Evolutionary conservation across 2,329 filamentous ascomycete species (phyloP).

Genomic region (Aspergillus sojae): DNA sequence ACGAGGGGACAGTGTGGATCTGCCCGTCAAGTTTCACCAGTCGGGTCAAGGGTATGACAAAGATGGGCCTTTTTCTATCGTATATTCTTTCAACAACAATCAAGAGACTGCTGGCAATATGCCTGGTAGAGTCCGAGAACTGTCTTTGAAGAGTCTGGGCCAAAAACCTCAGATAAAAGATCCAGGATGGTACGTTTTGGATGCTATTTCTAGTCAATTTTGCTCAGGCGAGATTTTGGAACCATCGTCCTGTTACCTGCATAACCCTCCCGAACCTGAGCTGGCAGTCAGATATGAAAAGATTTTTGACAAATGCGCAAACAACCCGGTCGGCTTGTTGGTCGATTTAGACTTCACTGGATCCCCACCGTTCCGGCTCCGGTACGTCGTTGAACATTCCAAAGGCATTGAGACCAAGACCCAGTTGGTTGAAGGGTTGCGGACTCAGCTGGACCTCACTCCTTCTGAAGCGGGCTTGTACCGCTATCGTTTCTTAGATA

Average conservation of each 20-base stretch:
- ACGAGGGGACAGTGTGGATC: constrained; percentile 66
- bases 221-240: constrained; percentile 90
- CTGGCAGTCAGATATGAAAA: constrained; percentile 74
- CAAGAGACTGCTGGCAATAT: constrained; percentile 69
- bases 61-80: constrained; percentile 70
- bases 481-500: constrained; percentile 78
- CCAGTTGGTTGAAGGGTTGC: constrained; percentile 67
- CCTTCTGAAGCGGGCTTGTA: constrained; percentile 82
- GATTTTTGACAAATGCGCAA: constrained; percentile 92
- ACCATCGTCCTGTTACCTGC: constrained; percentile 86
- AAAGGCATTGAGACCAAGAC: constrained; percentile 59
- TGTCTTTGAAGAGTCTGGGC: constrained; percentile 58
- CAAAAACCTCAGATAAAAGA: constrained; percentile 71
- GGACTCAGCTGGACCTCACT: constrained; percentile 81
- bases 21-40: constrained; percentile 73
- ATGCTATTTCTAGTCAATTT: constrained; percentile 74
- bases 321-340: constrained; percentile 85
- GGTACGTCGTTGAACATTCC: constrained; percentile 70
- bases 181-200: constrained; percentile 84
- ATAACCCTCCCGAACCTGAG: constrained; percentile 87
- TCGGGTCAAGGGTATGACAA: constrained; percentile 59
- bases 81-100: constrained; percentile 79
- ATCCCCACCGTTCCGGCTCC: constrained; percentile 85
- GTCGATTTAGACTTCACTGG: constrained; percentile 89
- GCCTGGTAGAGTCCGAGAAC: constrained; percentile 59